Evolutionary conservation across 2,329 filamentous ascomycete species (phyloP), one percentile per base, ranked within the genome.

Genomic region (Apiospora saccharicola): DNA sequence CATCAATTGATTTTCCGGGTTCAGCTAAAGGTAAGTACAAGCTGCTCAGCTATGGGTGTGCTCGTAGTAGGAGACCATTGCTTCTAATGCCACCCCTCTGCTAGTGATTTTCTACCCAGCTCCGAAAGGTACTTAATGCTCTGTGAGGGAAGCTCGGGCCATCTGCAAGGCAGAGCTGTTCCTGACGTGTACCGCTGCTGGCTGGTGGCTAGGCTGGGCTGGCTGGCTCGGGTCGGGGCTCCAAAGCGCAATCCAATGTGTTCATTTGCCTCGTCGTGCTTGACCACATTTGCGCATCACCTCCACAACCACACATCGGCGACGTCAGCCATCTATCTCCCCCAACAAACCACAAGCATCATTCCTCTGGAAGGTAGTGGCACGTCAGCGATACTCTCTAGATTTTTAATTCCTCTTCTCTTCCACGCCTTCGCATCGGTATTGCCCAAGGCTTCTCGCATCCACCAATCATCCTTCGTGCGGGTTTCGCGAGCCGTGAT

Each of bases 101-200:
- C 4, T 19, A 61, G 10, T 37, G 53, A 12, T n/a, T 61, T 61
- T 37, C 16, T 22, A 30, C 14, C 26, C 53, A 37, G 53, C 57
- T 64, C 57, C 7, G 19, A 64, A 64, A 64, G 57, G 57, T 64
- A 64, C 57, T 64, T 64, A 19, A 34, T 13, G 34, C 57, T 64
- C 57, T 37, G 53, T n/a, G 30, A 61, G 30, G 30, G 30, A 61
- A 37, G 68, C 68, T 70, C 68, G 68, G 68, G 51, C 69, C 69
- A 64, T 49, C 69, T 64, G 51, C 53, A 46, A 61, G 69, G 69
- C 53, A 71, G 69, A 70, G 69, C 69, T 70, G 68, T 70, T 67
- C 69, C 69, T 67, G 69, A 71, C 69, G 69, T 71, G 69, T 43
- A 64, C 69, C 68, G 64, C 24, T 46, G 64, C 37, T 46, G 64